Evolutionary conservation across 140 eudicot genomes (phyloP).

Genomic region (Ambrosia hybrid): DNA sequence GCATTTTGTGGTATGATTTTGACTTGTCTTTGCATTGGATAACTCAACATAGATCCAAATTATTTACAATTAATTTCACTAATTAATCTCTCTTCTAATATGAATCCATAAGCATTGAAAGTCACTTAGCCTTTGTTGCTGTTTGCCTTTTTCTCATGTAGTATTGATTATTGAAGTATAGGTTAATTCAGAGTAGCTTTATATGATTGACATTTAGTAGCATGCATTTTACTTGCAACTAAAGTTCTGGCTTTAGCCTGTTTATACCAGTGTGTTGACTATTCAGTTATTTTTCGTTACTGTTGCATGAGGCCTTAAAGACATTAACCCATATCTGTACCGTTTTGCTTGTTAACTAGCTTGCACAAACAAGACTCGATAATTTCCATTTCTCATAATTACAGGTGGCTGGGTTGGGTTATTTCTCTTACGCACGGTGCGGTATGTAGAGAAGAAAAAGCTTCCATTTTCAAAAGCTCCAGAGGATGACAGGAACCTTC

Average conservation of each 20-base stretch:
- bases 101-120: conserved; percentile 8
- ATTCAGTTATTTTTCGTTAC: neutral
- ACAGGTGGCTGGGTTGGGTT: conserved; percentile 99
- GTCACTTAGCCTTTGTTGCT: neutral
- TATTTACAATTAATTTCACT: no score
- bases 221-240: conserved; percentile 3
- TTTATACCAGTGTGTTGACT: neutral
- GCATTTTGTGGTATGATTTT: conserved; percentile 79
- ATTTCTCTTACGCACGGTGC: conserved; percentile 96
- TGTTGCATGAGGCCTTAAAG: neutral
- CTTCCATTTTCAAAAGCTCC: conserved; percentile 91
- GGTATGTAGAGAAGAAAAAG: conserved; percentile 92
- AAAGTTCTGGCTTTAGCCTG: conserved; percentile 3
- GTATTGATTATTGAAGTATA: no score
- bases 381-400: conserved; percentile 7
- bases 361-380: neutral
- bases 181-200: conserved; percentile 16
- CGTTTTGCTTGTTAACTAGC: conserved; percentile 5
- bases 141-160: no score
- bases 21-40: neutral
- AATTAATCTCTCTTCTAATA: conserved; percentile 3
- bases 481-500: conserved; percentile 90
- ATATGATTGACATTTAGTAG: conserved; percentile 8
- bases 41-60: neutral
- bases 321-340: neutral